phyloP scores from a whole-genome alignment of 192 early-diverging fungal genomes.

The Coemansia sp. region DNA sequence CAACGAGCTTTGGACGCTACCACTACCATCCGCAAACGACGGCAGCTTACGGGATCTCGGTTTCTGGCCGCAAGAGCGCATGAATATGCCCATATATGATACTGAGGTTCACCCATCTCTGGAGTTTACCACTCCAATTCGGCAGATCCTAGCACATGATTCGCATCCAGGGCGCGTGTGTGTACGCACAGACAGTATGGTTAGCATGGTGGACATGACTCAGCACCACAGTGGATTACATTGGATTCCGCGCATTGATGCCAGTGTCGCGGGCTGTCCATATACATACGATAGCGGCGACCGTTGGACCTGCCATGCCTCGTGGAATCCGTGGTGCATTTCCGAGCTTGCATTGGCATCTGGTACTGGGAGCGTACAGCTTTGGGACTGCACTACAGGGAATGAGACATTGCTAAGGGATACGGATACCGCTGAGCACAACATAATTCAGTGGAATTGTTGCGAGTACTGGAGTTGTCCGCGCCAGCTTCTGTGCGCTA shows the following conservation, averaged over 20 bases:
- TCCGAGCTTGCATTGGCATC: constrained; percentile 43
- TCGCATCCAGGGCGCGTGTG: constrained; percentile 27
- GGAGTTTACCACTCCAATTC: constrained; percentile 42
- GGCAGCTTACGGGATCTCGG: background rate
- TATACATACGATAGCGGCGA: constrained; percentile 39
- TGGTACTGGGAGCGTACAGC: constrained; percentile 22
- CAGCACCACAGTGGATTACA: constrained; percentile 9
- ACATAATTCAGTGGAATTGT: constrained; percentile 33
- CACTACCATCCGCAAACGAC: constrained; percentile 15
- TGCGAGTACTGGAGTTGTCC: constrained; percentile 52
- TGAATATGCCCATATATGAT: background rate
- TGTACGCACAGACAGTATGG: constrained; percentile 52
- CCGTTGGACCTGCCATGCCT: constrained; percentile 31
- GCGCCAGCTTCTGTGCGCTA: constrained; percentile 33
- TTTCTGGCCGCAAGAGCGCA: background rate
- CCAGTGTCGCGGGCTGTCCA: constrained; percentile 13
- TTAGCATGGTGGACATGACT: constrained; percentile 8
- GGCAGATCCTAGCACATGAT: constrained; percentile 21
- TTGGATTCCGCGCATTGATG: constrained; percentile 7
- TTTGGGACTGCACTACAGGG: constrained; percentile 36
- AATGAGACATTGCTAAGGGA: constrained; percentile 13
- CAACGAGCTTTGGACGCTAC: constrained; percentile 41
- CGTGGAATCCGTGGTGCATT: constrained; percentile 39
- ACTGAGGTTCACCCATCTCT: constrained; percentile 10
- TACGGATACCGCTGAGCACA: background rate